Base-by-base conservation (phyloP, 495 filamentous ascomycete genomes). In the Penicillium robsamsonii region DNA sequence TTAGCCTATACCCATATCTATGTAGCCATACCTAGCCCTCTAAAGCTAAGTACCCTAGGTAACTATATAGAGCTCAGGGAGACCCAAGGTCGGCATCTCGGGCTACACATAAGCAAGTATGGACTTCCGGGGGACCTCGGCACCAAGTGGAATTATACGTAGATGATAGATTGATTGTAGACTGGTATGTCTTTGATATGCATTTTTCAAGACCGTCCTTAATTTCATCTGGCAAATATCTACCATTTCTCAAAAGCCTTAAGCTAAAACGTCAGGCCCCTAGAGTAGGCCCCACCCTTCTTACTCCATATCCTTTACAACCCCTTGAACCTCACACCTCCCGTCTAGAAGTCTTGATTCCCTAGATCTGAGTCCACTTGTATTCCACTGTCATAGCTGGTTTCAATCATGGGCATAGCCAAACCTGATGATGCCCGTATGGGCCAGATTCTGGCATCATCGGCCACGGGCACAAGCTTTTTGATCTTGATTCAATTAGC, bases 401-500 rank as follows among this genome's bases (percentile, higher is more conserved):
- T 40, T 44, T 12, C 2, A 6, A 29, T 25, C 17, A 24, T 9
- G 27, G 22, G 22, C 27, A 65, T 68, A 62, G 42, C 59, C n/a
- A 57, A 42, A 40, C 29, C 59, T 25, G 53, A 55, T 35, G 60
- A 61, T 56, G 62, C 57, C 47, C 50, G 55, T 47, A 54, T 55
- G 42, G 59, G 59, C 48, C 63, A 52, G 31, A 53, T 70, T 46
- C 49, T 72, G 44, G 63, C 67, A 10, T 75, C 71, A 22, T 85
- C 88, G 7, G 80, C 81, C 18, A 74, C 81, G 46, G 91, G 90
- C 18, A 92, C 91, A 24, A 89, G 88, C 10, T 83, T 92, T 58
- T 80, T 99, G 53, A 92, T 99, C 64, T 75, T 90, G 48, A 83
- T 96, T 18, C 93, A 96, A 70, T 75, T 97, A 61, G 74, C 75